These are phyloP conservation scores for Solanum rostratum DNA, from an alignment of 257 asterid species.

Conservation along the genomic window DNA sequence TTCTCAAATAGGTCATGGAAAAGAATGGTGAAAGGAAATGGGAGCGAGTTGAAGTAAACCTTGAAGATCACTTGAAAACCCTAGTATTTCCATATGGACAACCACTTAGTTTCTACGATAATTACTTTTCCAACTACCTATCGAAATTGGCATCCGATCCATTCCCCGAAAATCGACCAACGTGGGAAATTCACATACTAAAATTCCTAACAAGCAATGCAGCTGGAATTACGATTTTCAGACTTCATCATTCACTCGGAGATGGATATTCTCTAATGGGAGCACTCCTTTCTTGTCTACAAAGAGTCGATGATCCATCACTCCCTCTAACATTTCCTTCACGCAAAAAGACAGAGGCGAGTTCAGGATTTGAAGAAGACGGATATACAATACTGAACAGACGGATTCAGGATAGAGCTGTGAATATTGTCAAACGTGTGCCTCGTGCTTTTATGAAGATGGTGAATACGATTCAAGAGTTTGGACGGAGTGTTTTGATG, in stretches of 20 bases:
- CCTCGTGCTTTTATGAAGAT: neutral
- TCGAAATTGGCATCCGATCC: slow-evolving; percentile 4
- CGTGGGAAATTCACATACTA: slow-evolving; percentile 17
- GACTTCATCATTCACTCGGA: slow-evolving; percentile 26
- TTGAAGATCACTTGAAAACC: neutral
- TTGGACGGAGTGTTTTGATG: slow-evolving; percentile 12
- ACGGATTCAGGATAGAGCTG: too few relatives aligned
- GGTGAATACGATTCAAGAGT: neutral
- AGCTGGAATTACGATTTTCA: slow-evolving; percentile 9
- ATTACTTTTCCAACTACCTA: neutral
- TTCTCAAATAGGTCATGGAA: neutral
- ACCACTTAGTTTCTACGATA: slow-evolving; percentile 6
- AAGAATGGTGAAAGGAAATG: slow-evolving; percentile 14
- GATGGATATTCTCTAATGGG: slow-evolving; percentile 24
- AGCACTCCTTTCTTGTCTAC: slow-evolving; percentile 17
- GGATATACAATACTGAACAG: neutral
- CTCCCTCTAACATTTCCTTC: slow-evolving; percentile 21
- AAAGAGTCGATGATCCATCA: slow-evolving; percentile 16
- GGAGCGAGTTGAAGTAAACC: slow-evolving; percentile 15
- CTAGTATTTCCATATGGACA: slow-evolving; percentile 1
- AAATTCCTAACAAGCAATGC: slow-evolving; percentile 15
- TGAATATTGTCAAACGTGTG: neutral
- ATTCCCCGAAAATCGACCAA: slow-evolving; percentile 5
- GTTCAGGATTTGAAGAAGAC: neutral
- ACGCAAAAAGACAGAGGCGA: neutral